phyloP scores from a whole-genome alignment of 768 basidiomycete genomes.

The Suillus subalutaceus region DNA sequence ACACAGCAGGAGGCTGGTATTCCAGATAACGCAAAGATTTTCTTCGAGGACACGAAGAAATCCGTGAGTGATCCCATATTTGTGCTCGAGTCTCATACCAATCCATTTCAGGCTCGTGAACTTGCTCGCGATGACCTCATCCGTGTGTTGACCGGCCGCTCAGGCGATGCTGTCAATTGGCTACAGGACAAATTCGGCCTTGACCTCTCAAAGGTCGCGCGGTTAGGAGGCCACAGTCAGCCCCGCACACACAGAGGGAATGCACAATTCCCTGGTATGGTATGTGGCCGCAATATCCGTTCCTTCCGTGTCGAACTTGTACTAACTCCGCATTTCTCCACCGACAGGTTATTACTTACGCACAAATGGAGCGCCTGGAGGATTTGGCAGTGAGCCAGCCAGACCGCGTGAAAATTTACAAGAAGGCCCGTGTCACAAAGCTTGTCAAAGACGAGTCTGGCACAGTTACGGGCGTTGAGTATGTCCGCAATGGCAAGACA shows the following conservation, averaged over 20 bases:
- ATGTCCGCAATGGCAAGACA: slow-evolving; percentile 73
- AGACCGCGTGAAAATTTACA: slow-evolving; percentile 86
- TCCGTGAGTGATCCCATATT: slow-evolving; percentile 57
- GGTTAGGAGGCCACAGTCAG: slow-evolving; percentile 92
- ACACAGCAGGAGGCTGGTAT: slow-evolving; percentile 81
- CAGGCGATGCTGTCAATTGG: slow-evolving; percentile 98
- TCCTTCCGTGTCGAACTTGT: not conserved
- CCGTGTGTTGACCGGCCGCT: slow-evolving; percentile 90
- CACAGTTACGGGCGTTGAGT: slow-evolving; percentile 85
- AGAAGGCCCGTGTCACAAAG: slow-evolving; percentile 88
- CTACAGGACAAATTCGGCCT: slow-evolving; percentile 86
- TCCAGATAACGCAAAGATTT: slow-evolving; percentile 85
- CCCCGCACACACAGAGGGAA: slow-evolving; percentile 93
- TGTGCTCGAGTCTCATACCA: slow-evolving; percentile 7
- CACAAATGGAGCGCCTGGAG: slow-evolving; percentile 93
- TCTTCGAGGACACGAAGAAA: slow-evolving; percentile 96
- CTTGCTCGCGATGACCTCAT: slow-evolving; percentile 96
- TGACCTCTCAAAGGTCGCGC: slow-evolving; percentile 94
- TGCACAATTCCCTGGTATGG: slow-evolving; percentile 97
- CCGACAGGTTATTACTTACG: slow-evolving; percentile 85
- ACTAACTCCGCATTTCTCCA: slow-evolving; percentile 20
- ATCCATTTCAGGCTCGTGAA: slow-evolving; percentile 72
- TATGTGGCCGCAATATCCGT: slow-evolving; percentile 32
- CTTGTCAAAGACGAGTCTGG: slow-evolving; percentile 83
- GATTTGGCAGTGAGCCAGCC: slow-evolving; percentile 83